phyloP scores from a whole-genome alignment of 2,329 filamentous ascomycete genomes.

The Fusarium zealandicum region DNA sequence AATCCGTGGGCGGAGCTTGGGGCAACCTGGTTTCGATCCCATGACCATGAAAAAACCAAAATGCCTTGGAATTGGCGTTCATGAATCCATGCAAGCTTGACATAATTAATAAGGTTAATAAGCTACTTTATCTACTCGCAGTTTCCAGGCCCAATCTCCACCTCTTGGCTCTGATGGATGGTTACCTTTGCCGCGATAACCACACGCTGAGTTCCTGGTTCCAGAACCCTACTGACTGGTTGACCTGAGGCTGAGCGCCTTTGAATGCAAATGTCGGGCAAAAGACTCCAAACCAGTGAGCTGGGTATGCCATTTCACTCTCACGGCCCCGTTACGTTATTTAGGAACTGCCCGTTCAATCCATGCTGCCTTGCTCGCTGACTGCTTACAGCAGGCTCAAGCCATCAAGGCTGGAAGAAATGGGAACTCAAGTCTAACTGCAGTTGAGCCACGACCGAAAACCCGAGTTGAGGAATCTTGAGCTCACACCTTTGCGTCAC shows the following conservation, averaged over 20 bases:
- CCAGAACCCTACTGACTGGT: neutral
- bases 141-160: constrained; percentile 3
- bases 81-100: constrained; percentile 1
- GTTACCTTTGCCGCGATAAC: constrained; percentile 28
- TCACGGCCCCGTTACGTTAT: no score
- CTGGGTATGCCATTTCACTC: no score
- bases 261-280: neutral
- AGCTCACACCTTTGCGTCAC: no score
- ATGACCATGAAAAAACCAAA: constrained; percentile 36
- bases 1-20: constrained; percentile 32
- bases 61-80: constrained; percentile 24
- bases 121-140: constrained; percentile 1
- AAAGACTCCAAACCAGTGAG: no score
- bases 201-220: constrained; percentile 9
- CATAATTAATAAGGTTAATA: constrained; percentile 22
- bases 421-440: no score
- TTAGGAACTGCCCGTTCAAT: no score
- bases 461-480: no score
- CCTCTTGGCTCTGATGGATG: constrained; percentile 6
- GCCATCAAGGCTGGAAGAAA: no score
- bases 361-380: no score
- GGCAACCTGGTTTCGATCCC: constrained; percentile 31
- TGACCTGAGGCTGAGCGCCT: neutral
- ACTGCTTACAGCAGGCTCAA: no score
- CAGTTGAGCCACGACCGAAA: no score